Base-by-base conservation (phyloP, 140 eudicot species). In the Senecio squalidus region DNA sequence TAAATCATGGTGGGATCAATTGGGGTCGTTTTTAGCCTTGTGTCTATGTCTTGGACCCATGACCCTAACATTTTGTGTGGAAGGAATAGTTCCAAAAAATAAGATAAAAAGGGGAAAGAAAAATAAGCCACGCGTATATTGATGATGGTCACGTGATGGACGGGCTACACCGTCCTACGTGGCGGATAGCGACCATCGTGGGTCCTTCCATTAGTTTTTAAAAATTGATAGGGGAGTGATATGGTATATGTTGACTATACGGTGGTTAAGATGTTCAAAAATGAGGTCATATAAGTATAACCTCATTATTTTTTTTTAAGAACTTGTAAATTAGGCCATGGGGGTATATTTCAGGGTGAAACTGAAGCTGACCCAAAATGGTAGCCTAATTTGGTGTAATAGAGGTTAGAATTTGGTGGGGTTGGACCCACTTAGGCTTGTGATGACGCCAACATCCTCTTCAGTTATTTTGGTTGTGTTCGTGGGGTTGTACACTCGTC, bases 231-330 rank as follows among this genome's bases (percentile, higher is more conserved):
- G 55, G 45, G 36, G 18, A 8, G 18, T 57, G 60, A 39, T 70
- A 52, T 50, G 68, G 23, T 74, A 70, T 49, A 24, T 71, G 80
- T 73, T 74, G 79, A 74, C 77, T 49, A 72, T 75, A 63, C 52
- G 78, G 80, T 78, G 80, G 85, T 82, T 78, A 78, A 82, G 90
- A 78, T 82, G 74, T 72, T 78, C 55, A 56, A 60, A 74, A 55
- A 70, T 64, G 71, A 68, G 71, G 78, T 64, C 74, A 39, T 63
- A 23, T 44, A 27, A 26, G 9, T 13, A 25, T 68, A 50, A 50
- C 47, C 57, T 43, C 30, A 58, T 76, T 9, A 24, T 52, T 40
- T 51, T 54, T 49, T 48, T 9, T 49, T 3, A 18, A n/a, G 5
- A 6, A 29, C 56, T 20, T 62, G 4, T 4, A 62, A 17, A 62